Percentiles rank a stretch among this genome's conserved stretches.
Conservation (phyloP, 2,329 filamentous ascomycete genomes). For the Fusarium kyushuense region DNA sequence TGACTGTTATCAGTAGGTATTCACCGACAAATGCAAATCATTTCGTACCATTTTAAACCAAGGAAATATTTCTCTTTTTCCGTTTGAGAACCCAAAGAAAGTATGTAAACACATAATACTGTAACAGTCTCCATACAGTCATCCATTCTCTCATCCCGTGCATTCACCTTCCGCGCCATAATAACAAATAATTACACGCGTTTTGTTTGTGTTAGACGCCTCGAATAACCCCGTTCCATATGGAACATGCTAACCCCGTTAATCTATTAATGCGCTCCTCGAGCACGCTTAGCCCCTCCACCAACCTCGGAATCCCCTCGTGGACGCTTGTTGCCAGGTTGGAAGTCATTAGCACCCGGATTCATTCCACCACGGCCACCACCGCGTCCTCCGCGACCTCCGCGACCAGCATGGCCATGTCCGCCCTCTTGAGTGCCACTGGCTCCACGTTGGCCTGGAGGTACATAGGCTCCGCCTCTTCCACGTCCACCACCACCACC, state of each 20-base stretch:
- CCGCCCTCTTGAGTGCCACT: slow-evolving; percentile 55
- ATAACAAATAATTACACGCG: slow-evolving; percentile 39
- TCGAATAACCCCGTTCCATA: slow-evolving; percentile 18
- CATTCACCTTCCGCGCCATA: slow-evolving; percentile 32
- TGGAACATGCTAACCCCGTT: neutral
- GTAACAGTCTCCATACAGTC: slow-evolving; percentile 26
- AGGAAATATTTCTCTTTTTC: slow-evolving; percentile 42
- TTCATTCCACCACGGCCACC: slow-evolving; percentile 61
- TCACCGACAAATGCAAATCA: neutral
- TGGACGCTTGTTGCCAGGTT: slow-evolving; percentile 68
- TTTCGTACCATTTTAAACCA: slow-evolving; percentile 12
- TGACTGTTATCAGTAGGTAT: neutral
- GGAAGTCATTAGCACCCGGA: slow-evolving; percentile 66
- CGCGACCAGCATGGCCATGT: slow-evolving; percentile 48
- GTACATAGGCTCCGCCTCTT: slow-evolving; percentile 54
- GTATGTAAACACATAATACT: slow-evolving; percentile 38
- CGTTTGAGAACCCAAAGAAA: slow-evolving; percentile 42
- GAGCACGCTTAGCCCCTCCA: slow-evolving; percentile 58
- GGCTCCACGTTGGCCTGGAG: slow-evolving; percentile 54
- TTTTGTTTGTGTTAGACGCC: slow-evolving; percentile 45
- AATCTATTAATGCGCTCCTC: slow-evolving; percentile 54
- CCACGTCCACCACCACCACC: slow-evolving; percentile 58
- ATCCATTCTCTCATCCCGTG: slow-evolving; percentile 27
- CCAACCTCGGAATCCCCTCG: slow-evolving; percentile 64
- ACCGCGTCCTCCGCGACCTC: slow-evolving; percentile 59